Evolutionary conservation across 495 filamentous ascomycete species (phyloP), one percentile per base, ranked within the genome.

Genomic region (Aspergillus sclerotiicarbonarius): DNA sequence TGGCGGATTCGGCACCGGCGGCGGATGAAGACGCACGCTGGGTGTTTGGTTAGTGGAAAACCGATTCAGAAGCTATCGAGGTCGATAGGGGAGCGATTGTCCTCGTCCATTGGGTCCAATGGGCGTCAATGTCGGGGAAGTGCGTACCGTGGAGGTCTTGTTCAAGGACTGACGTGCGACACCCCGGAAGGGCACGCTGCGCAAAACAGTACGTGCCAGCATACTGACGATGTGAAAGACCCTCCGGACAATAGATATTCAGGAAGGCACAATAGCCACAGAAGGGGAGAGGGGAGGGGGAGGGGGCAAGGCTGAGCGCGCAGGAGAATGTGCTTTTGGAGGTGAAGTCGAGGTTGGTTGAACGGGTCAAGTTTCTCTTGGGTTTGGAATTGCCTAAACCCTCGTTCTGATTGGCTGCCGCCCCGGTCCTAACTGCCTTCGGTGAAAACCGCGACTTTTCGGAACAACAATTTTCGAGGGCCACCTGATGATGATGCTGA

Each of bases 171-270:
- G 74, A 65, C 78, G 73, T 62, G 75, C 86, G 73, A 85, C 79
- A 77, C 86, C 88, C 78, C 89, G 78, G 65, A 85, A 79, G 82
- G 90, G 90, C 82, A 85, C 82, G 71, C 87, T 81, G 76, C 90
- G 90, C 80, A 92, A 77, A 71, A 82, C 83, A 72, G 90, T 89
- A 78, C 90, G 86, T 77, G 88, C 88, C 84, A 96, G 81, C 92
- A 96, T 96, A 69, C 68, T 85, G 76, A 69, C 65, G 55, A 68
- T 73, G 65, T 67, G 54, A 64, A 66, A 33, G 18, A 72, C 72
- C 73, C 73, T 77, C 75, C 72, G 63, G 73, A 67, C 65, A 61
- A 72, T 55, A 54, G 61, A 61, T 51, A 67, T 58, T 64, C 61
- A 62, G 66, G 67, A 65, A 66, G 68, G 67, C 66, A 70, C 53